phyloP scores from a whole-genome alignment of 2,329 filamentous ascomycete species.

The Elsinoe ampelina region DNA sequence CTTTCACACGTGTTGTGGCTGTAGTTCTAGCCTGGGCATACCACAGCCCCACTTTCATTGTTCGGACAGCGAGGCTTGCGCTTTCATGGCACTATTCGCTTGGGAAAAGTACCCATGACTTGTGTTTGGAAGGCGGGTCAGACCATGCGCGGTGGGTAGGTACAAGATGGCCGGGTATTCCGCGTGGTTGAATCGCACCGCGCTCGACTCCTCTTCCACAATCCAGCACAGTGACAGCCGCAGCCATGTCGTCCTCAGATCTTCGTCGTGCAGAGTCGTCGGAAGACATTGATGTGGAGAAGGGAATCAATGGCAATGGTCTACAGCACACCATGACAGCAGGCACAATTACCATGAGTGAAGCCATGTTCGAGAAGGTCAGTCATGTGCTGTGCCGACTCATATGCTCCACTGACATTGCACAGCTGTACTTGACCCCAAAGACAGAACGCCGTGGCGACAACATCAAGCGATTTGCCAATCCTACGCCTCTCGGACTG shows the following conservation, averaged over 20 bases:
- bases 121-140: not conserved
- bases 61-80: constrained; percentile 1
- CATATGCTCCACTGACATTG: not conserved
- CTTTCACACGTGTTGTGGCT: not conserved
- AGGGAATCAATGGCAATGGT: not conserved
- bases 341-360: constrained; percentile 5
- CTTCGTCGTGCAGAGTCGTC: not conserved
- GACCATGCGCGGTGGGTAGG: not conserved
- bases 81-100: constrained; percentile 1
- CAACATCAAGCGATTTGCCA: constrained; percentile 21
- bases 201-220: not conserved
- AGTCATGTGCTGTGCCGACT: not conserved
- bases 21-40: not conserved
- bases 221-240: not conserved
- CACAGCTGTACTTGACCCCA: constrained; percentile 19
- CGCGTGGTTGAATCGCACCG: not conserved
- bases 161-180: constrained; percentile 6
- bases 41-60: not conserved
- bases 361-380: constrained; percentile 9
- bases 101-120: constrained; percentile 4
- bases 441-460: constrained; percentile 21
- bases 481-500: constrained; percentile 24
- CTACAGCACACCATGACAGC: constrained; percentile 2
- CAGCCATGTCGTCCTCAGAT: constrained; percentile 1
- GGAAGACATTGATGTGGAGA: not conserved